Conservation (phyloP, 1,284 basidiomycete species). For the Cutaneotrichosporon cavernicola region DNA sequence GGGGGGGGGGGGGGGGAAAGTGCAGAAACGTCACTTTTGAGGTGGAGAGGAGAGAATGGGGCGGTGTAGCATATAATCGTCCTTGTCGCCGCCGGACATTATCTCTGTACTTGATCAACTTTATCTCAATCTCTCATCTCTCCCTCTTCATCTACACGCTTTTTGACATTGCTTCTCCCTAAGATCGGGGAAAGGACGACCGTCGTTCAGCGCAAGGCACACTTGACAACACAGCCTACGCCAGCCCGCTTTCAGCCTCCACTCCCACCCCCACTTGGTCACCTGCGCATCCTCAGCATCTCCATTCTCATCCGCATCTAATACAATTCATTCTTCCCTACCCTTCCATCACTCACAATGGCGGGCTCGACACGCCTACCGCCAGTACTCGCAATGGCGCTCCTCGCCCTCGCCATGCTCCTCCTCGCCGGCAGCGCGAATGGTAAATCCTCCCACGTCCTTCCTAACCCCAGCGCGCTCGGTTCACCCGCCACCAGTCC, state of each 20-base stretch:
- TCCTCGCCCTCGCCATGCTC: not conserved
- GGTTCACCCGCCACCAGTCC: slow-evolving; percentile 41
- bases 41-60: too few species aligned
- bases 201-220: not conserved
- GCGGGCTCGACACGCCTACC: not conserved
- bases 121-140: not conserved
- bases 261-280: not conserved
- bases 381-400: not conserved
- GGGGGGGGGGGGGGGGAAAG: too few species aligned
- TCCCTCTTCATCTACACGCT: not conserved
- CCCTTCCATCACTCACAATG: not conserved
- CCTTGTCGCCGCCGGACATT: not conserved
- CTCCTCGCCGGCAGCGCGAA: not conserved
- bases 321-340: not conserved
- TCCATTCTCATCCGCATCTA: not conserved
- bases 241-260: not conserved
- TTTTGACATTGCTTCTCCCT: not conserved
- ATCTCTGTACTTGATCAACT: not conserved
- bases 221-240: not conserved
- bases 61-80: not conserved
- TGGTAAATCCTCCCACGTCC: not conserved
- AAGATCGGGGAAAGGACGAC: not conserved
- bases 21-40: too few species aligned
- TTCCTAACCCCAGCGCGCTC: slow-evolving; percentile 37
- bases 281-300: not conserved